These are phyloP conservation scores for Medicago arabica DNA, from an alignment of 306 rosid species.

Conservation along the genomic window DNA sequence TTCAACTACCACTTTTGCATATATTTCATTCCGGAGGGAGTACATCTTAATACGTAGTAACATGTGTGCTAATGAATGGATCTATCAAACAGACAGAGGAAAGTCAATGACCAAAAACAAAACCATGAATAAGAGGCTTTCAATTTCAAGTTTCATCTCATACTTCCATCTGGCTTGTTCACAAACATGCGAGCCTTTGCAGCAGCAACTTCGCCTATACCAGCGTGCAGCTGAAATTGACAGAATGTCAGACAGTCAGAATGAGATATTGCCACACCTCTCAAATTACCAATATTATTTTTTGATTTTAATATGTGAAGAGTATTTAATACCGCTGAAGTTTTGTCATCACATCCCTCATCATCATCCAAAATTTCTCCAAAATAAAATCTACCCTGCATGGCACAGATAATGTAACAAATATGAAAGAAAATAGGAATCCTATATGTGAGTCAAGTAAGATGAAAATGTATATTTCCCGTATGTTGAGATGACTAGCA, in stretches of 20 bases:
- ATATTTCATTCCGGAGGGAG: no score
- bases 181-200: constrained; percentile 98
- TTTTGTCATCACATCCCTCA: constrained; percentile 79
- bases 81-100: constrained; percentile 4
- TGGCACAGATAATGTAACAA: constrained; percentile 29
- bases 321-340: constrained; percentile 63
- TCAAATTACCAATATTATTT: not conserved
- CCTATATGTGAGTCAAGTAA: constrained; percentile 16
- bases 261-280: constrained; percentile 31
- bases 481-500: constrained; percentile 30
- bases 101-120: not conserved
- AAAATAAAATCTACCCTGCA: constrained; percentile 98
- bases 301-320: constrained; percentile 23
- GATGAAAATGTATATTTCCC: constrained; percentile 21
- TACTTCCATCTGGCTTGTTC: constrained; percentile 99
- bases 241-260: constrained; percentile 39
- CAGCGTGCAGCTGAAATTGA: constrained; percentile 80
- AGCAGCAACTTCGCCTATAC: constrained; percentile 98
- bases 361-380: constrained; percentile 72
- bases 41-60: no score
- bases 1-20: no score
- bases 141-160: constrained; percentile 30
- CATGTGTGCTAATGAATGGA: constrained; percentile 23
- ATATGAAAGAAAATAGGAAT: constrained; percentile 20
- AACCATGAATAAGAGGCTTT: not conserved